These are phyloP conservation scores for Plasmodium berghei DNA, from an alignment of 169 alveolate genomes.

Conservation along the genomic window DNA sequence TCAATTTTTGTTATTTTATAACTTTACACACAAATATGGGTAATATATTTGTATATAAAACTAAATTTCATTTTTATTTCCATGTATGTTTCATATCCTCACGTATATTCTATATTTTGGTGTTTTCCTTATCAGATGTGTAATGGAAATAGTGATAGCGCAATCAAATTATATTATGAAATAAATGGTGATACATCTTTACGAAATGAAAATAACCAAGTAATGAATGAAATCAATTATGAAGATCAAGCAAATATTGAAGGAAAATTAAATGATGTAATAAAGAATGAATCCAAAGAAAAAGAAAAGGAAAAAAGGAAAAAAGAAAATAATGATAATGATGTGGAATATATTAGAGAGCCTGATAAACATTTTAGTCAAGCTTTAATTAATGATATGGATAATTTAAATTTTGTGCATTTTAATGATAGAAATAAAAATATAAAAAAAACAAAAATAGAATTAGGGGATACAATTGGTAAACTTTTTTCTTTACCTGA, in stretches of 20 bases:
- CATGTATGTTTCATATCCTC: background rate
- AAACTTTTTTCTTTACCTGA: slow-evolving; percentile 63
- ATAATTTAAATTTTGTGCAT: slow-evolving; percentile 23
- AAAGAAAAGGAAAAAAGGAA: background rate
- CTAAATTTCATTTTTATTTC: background rate
- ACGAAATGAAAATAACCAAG: background rate
- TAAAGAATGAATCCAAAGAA: background rate
- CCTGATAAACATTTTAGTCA: slow-evolving; percentile 71
- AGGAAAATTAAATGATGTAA: background rate
- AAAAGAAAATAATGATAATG: background rate
- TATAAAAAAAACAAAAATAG: slow-evolving; percentile 16
- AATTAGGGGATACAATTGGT: slow-evolving; percentile 49
- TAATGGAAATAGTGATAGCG: slow-evolving; percentile 34
- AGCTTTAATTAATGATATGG: slow-evolving; percentile 72
- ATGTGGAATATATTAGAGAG: slow-evolving; percentile 24
- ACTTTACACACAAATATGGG: background rate
- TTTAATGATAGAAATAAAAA: slow-evolving; percentile 24
- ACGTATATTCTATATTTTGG: background rate
- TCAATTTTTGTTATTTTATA: background rate
- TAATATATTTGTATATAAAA: no score
- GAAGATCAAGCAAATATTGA: background rate
- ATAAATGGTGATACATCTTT: slow-evolving; percentile 12
- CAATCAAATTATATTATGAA: slow-evolving; percentile 44
- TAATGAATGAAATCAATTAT: background rate
- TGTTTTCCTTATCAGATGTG: slow-evolving; percentile 35